phyloP scores from a whole-genome alignment of 495 filamentous ascomycete species.

The Clavariopsis aquatica region DNA sequence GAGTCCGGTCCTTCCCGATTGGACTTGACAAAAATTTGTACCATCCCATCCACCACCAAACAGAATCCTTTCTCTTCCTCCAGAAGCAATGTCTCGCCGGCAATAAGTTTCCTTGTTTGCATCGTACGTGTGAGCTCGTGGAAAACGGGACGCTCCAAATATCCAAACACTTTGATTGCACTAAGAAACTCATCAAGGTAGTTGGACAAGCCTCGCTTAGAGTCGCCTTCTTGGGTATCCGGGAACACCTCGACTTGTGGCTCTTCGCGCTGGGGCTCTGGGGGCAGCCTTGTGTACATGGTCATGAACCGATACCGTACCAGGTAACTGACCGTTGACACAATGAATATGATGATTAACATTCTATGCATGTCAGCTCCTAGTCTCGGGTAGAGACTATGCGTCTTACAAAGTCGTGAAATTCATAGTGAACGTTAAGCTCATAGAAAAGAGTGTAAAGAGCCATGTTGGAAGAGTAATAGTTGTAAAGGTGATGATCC shows the following conservation, averaged over 20 bases:
- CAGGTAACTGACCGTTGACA: constrained; percentile 84
- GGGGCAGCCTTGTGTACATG: constrained; percentile 90
- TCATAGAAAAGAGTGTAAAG: constrained; percentile 93
- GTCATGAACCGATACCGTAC: constrained; percentile 92
- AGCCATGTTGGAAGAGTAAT: constrained; percentile 87
- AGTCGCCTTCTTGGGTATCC: constrained; percentile 83
- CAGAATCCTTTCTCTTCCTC: constrained; percentile 99
- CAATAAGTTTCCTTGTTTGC: constrained; percentile 95
- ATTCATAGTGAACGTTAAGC: constrained; percentile 96
- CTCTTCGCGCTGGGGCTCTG: constrained; percentile 93
- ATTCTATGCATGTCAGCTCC: constrained; percentile 24
- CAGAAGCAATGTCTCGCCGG: constrained; percentile 88
- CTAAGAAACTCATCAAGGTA: constrained; percentile 98
- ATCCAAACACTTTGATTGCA: constrained; percentile 99
- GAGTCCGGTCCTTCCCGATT: constrained; percentile 56
- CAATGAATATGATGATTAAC: constrained; percentile 65
- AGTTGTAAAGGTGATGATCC: constrained; percentile 78
- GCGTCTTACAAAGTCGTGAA: constrained; percentile 83
- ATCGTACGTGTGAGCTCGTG: constrained; percentile 96
- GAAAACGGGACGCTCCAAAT: constrained; percentile 93
- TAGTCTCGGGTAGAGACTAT: background rate
- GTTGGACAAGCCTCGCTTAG: constrained; percentile 86
- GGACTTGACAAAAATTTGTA: constrained; percentile 98
- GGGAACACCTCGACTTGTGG: constrained; percentile 93
- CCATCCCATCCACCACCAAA: constrained; percentile 91